Evolutionary conservation across 2,329 filamentous ascomycete species (phyloP).

Genomic region (Clarireedia homoeocarpa): DNA sequence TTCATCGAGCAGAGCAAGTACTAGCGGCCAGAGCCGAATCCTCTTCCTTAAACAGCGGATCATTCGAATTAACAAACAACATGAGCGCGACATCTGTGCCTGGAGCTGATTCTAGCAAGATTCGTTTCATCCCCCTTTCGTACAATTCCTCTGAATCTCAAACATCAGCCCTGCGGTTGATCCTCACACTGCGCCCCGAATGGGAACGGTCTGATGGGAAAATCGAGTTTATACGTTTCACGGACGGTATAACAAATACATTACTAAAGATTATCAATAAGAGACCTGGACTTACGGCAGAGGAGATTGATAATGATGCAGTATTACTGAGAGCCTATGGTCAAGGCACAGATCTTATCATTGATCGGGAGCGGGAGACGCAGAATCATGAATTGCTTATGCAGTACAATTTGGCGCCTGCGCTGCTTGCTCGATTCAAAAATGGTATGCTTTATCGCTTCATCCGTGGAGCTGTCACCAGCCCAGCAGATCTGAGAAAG

Average conservation of each 20-base stretch:
- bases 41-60: neutral
- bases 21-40: neutral
- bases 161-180: constrained; percentile 69
- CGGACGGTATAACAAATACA: constrained; percentile 97
- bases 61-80: constrained; percentile 2
- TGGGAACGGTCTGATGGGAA: constrained; percentile 69
- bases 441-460: constrained; percentile 96
- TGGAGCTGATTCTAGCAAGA: constrained; percentile 25
- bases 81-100: constrained; percentile 9
- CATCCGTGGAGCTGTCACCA: constrained; percentile 72
- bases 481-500: constrained; percentile 70
- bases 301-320: constrained; percentile 75
- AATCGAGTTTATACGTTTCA: constrained; percentile 84
- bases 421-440: constrained; percentile 82
- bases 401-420: constrained; percentile 72
- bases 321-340: constrained; percentile 90
- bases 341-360: constrained; percentile 86
- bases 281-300: constrained; percentile 59
- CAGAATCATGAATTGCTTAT: constrained; percentile 82
- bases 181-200: constrained; percentile 72
- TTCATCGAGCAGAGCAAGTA: neutral
- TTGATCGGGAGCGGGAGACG: constrained; percentile 82
- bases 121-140: constrained; percentile 62
- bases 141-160: constrained; percentile 75
- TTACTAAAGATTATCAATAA: constrained; percentile 70